Evolutionary conservation across 169 alveolate species (phyloP).

Genomic region (Miamiensis avidus): DNA sequence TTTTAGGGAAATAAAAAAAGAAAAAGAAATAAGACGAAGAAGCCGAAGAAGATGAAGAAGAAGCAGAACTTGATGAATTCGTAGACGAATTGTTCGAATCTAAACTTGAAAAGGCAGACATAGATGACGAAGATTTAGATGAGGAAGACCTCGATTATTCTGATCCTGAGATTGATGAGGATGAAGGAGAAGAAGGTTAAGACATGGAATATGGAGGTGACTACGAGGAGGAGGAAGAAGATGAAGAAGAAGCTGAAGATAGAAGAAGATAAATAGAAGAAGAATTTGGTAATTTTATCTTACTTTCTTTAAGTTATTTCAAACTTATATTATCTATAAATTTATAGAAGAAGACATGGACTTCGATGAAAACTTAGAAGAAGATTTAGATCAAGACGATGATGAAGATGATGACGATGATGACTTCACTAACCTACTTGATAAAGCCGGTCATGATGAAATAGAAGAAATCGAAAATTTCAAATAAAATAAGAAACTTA

Average conservation of each 20-base stretch:
- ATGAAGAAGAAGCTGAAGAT: neutral
- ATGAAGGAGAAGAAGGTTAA: slow-evolving; percentile 33
- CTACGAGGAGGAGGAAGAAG: neutral
- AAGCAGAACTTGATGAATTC: slow-evolving; percentile 21
- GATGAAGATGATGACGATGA: slow-evolving; percentile 26
- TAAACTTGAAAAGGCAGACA: neutral
- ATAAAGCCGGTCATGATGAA: slow-evolving; percentile 22
- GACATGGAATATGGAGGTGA: slow-evolving; percentile 18
- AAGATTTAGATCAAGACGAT: slow-evolving; percentile 10
- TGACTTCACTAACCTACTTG: slow-evolving; percentile 10
- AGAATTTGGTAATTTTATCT: neutral
- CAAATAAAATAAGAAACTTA: no score
- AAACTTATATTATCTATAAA: no score
- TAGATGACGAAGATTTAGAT: slow-evolving; percentile 24
- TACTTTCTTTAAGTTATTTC: no score
- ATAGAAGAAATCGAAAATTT: neutral
- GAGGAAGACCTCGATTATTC: slow-evolving; percentile 4
- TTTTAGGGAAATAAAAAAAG: slow-evolving; percentile 25
- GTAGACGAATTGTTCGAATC: slow-evolving; percentile 5
- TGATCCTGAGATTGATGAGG: neutral
- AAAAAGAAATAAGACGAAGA: slow-evolving; percentile 25
- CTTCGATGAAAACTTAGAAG: slow-evolving; percentile 27
- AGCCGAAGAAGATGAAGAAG: slow-evolving; percentile 27
- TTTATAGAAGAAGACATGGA: slow-evolving; percentile 20
- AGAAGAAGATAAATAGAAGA: neutral